Evolutionary conservation across 352 stramenopile genomes (phyloP).

Genomic region (Globisporangium apiculatum): DNA sequence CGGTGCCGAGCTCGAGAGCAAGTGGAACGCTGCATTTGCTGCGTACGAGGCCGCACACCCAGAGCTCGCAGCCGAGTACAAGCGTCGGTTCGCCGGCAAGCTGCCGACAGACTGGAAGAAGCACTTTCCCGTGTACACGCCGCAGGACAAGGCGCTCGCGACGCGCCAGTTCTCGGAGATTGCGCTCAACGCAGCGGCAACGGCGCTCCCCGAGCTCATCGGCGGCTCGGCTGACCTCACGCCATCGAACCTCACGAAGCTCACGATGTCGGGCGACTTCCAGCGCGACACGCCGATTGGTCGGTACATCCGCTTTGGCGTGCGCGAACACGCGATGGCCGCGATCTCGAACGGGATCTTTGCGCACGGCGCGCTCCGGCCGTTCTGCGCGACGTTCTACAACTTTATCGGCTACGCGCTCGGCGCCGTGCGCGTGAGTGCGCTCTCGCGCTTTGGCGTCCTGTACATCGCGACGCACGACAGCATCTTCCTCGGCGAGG

Average conservation of each 20-base stretch:
- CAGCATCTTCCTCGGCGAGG: slow-evolving; percentile 98
- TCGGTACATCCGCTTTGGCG: slow-evolving; percentile 97
- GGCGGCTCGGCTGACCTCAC: slow-evolving; percentile 98
- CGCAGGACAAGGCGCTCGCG: slow-evolving; percentile 85
- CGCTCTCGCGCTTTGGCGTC: slow-evolving; percentile 93
- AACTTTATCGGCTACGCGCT: slow-evolving; percentile 99
- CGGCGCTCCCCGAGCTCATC: slow-evolving; percentile 93
- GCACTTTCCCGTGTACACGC: slow-evolving; percentile 88
- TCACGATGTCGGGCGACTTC: slow-evolving; percentile 96
- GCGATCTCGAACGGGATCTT: slow-evolving; percentile 98
- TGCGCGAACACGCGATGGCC: slow-evolving; percentile 98
- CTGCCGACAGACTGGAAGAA: slow-evolving; percentile 90
- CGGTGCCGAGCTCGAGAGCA: slow-evolving; percentile 66
- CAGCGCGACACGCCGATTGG: slow-evolving; percentile 94
- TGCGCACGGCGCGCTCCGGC: slow-evolving; percentile 94
- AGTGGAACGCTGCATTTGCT: slow-evolving; percentile 90
- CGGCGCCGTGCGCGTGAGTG: slow-evolving; percentile 92
- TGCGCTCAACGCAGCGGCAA: slow-evolving; percentile 93
- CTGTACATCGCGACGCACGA: slow-evolving; percentile 99
- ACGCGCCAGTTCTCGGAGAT: slow-evolving; percentile 94
- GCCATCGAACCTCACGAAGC: slow-evolving; percentile 94
- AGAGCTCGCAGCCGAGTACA: slow-evolving; percentile 92
- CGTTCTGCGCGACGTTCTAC: slow-evolving; percentile 99
- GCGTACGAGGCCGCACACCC: slow-evolving; percentile 90
- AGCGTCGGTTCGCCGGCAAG: slow-evolving; percentile 90